A percentile compares a stretch with the other conserved stretches of the same genome.
Evolutionary conservation across 2,329 filamentous ascomycete genomes (phyloP).

Genomic region (Alternaria ventricosa): DNA sequence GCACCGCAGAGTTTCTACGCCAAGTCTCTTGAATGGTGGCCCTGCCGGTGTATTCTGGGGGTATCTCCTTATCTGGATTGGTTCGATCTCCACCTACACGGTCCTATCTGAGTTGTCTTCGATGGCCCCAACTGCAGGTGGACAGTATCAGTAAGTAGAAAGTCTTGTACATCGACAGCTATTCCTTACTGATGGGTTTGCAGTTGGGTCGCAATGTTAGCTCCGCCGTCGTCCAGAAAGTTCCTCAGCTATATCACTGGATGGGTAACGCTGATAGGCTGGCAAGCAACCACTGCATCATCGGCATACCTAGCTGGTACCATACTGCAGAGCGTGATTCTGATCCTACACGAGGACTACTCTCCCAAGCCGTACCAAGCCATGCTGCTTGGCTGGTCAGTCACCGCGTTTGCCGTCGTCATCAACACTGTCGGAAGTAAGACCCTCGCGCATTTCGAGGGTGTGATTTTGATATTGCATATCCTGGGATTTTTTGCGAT

Average conservation of each 20-base stretch:
- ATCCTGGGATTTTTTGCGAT: constrained; percentile 57
- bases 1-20: neutral
- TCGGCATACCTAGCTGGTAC: constrained; percentile 6
- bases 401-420: constrained; percentile 42
- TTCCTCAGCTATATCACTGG: constrained; percentile 20
- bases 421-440: constrained; percentile 53
- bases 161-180: too few relatives aligned
- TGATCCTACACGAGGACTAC: constrained; percentile 9
- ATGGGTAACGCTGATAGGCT: constrained; percentile 21
- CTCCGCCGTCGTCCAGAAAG: constrained; percentile 45
- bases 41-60: constrained; percentile 18
- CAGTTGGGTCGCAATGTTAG: constrained; percentile 41
- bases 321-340: constrained; percentile 10
- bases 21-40: constrained; percentile 16
- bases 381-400: constrained; percentile 54
- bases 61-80: constrained; percentile 17
- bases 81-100: constrained; percentile 15
- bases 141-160: constrained; percentile 17
- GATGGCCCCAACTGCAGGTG: constrained; percentile 22
- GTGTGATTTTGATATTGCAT: constrained; percentile 53
- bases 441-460: constrained; percentile 54
- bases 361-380: constrained; percentile 53
- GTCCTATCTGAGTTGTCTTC: constrained; percentile 24
- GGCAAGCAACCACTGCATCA: constrained; percentile 16
- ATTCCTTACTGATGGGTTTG: too few relatives aligned